Conservation (phyloP, 2,329 filamentous ascomycete genomes). For the Tolypocladium paradoxum region DNA sequence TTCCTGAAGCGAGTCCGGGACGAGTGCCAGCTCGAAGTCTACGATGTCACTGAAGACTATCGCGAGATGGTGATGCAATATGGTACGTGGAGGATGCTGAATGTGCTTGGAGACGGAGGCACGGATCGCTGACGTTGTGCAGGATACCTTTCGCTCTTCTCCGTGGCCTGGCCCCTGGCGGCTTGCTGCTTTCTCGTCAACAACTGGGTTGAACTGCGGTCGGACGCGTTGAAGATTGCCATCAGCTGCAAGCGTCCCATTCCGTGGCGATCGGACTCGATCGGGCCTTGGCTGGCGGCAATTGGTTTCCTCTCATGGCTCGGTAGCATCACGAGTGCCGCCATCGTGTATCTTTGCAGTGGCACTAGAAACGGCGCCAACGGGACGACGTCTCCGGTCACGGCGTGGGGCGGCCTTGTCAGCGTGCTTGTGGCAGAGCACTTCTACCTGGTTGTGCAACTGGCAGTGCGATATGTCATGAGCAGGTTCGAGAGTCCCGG, state of each 20-base stretch:
- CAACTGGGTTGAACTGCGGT: slow-evolving; percentile 91
- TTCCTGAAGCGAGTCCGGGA: slow-evolving; percentile 75
- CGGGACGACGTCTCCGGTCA: slow-evolving; percentile 59
- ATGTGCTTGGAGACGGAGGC: neutral
- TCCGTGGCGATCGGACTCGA: slow-evolving; percentile 83
- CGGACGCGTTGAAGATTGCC: slow-evolving; percentile 90
- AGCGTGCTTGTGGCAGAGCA: slow-evolving; percentile 82
- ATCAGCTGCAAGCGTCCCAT: slow-evolving; percentile 80
- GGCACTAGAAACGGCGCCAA: slow-evolving; percentile 53
- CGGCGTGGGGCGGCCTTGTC: slow-evolving; percentile 69
- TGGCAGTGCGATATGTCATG: slow-evolving; percentile 61
- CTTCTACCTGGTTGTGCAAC: slow-evolving; percentile 69
- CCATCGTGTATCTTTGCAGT: slow-evolving; percentile 82
- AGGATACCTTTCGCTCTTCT: slow-evolving; percentile 85
- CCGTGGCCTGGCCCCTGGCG: slow-evolving; percentile 89
- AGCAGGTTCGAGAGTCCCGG: slow-evolving; percentile 77
- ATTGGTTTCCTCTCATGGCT: slow-evolving; percentile 90
- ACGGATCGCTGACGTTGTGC: slow-evolving; percentile 16
- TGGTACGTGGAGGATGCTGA: slow-evolving; percentile 26
- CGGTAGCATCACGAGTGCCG: slow-evolving; percentile 76
- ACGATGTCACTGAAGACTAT: slow-evolving; percentile 85
- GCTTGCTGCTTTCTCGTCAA: slow-evolving; percentile 82
- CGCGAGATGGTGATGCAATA: slow-evolving; percentile 88
- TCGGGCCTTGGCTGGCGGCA: slow-evolving; percentile 83
- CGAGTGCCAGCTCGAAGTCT: slow-evolving; percentile 71